Conservation (phyloP, 1,284 basidiomycete genomes). For the Moniliella sp. region DNA sequence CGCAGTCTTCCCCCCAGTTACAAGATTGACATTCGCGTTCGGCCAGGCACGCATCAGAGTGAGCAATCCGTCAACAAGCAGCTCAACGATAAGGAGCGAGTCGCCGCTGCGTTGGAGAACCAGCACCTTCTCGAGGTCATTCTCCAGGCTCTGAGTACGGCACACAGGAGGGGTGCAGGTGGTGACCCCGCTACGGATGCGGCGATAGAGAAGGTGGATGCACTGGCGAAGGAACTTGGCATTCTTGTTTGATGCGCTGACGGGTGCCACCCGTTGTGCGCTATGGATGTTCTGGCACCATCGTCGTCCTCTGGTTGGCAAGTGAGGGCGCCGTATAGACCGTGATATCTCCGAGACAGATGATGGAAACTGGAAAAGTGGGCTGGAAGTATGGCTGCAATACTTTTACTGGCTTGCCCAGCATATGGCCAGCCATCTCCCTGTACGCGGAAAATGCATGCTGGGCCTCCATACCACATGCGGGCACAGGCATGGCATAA, state of each 20-base stretch:
- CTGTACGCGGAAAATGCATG: too few relatives aligned
- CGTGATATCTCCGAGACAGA: too few relatives aligned
- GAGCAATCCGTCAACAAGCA: conserved; percentile 93
- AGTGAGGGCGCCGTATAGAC: too few relatives aligned
- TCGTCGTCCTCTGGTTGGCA: too few relatives aligned
- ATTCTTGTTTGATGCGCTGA: neutral
- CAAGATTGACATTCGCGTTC: conserved; percentile 81
- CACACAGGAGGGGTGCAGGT: conserved; percentile 34
- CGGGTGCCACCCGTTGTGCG: too few relatives aligned
- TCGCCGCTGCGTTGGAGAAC: conserved; percentile 89
- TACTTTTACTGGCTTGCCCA: too few relatives aligned
- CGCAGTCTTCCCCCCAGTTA: conserved; percentile 73
- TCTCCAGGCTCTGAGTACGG: conserved; percentile 55
- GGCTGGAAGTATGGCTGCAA: too few relatives aligned
- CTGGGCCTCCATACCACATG: too few relatives aligned
- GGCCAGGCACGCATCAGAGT: conserved; percentile 82
- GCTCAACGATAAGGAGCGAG: conserved; percentile 92
- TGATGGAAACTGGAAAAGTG: too few relatives aligned
- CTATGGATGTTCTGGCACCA: too few relatives aligned
- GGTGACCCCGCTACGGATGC: conserved; percentile 2
- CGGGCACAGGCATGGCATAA: too few relatives aligned
- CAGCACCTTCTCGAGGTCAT: conserved; percentile 63
- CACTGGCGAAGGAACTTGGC: neutral
- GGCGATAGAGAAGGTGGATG: neutral
- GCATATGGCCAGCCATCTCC: too few relatives aligned